Evolutionary conservation across 805 yeast genomes (phyloP), one percentile per base, ranked within the genome.

Genomic region (Jamesozyma lodderae): DNA sequence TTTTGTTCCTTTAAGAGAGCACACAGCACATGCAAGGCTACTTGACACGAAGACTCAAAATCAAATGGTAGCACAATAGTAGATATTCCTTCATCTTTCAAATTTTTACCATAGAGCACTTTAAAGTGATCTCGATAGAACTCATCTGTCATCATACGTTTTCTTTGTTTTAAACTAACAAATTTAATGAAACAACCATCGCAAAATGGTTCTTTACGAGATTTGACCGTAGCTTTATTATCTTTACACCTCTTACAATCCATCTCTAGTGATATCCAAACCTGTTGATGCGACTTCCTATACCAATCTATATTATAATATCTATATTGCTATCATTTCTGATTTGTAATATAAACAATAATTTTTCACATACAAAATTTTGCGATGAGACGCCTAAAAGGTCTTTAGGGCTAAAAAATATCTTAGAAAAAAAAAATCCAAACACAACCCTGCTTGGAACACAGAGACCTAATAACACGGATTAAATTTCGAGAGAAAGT

Each of bases 131-230:
- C 88, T 52, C 84, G 82, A 62, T 72, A 87, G 38, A 69, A 73
- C 11, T 82, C 87, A 45, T 70, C 73, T 6, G 53, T 46, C 55
- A 64, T 68, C 86, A 90, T 77, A 52, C 72, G 81, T 52, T 81
- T 82, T 44, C 95, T 68, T 59, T 84, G 87, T 57, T 88, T 88
- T 18, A 84, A 79, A 41, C 80, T 69, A 26, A 88, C 67, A 54
- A 85, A 88, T 42, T 77, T 69, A 16, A 72, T 53, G 49, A 85
- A 90, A 58, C 97, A 88, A 2, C 35, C 48, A 21, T 45, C 36
- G 39, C 63, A 59, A 35, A 60, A 60, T 2, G 40, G 29, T 36
- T 59, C 63, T 38, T 59, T 60, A 35, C 65, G 48, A 6, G 63
- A 49, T 10, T 42, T 33, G 1, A 54, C 49, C 13, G 43, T 42